Base-by-base conservation (phyloP, 345 rosid species). In the Citrus inodora region DNA sequence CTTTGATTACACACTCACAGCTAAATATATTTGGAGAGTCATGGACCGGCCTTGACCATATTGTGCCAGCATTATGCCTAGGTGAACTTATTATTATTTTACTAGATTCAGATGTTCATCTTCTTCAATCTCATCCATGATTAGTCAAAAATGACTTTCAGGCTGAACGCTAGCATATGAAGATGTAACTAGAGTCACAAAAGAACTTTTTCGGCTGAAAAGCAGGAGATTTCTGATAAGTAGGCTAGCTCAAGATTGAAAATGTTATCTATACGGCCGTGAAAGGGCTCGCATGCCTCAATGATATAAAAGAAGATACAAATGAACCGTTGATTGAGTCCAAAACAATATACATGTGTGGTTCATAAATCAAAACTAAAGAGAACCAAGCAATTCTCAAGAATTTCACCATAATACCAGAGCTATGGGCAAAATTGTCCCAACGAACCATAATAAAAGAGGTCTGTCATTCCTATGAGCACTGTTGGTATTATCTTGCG, bases 381-480 rank as follows among this genome's bases (percentile, higher is more conserved):
- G 11, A 61, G 58, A 64, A 58, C 61, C 71, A 79, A 71, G 37
- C 58, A 38, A 64, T 33, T 75, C 42, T 76, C 33, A 60, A 78
- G 24, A 33, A 77, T 32, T 76, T 63, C 55, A 66, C 80, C 78
- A 70, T 51, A 82, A 32, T 70, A 89, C 63, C 53, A 90, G 77
- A 66, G 80, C 70, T 24, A 68, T 4, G 22, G 82, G 82, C 76
- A 84, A 85, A 74, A 83, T 60, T 69, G 82, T 76, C 65, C 85
- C 89, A 8, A 80, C 27, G 55, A 83, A 76, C 86, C 87, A 86
- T 76, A 24, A 70, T 27, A 85, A 37, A 69, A 71, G 67, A 1
- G 75, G 80, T 65, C 79, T 66, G 42, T 80, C 30, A 27, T 74
- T 78, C 63, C 73, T 65, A 59, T 40, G 63, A 65, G 90, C 90